These are phyloP conservation scores for Eucalyptus shirleyi DNA, from an alignment of 345 rosid genomes.

Conservation along the genomic window DNA sequence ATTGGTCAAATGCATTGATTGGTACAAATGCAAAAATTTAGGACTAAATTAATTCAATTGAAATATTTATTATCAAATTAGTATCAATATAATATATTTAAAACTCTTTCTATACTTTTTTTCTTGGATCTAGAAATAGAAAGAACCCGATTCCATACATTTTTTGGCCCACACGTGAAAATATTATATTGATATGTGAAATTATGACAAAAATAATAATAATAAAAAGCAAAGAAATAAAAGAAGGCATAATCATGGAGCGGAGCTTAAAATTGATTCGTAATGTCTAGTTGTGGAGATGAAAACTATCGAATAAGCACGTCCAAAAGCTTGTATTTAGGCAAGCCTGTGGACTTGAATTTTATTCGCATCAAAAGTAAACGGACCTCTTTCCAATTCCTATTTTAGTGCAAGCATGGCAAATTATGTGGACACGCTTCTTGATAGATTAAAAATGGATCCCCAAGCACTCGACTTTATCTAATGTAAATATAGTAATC, in stretches of 20 bases:
- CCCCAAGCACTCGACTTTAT: not conserved
- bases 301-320: not conserved
- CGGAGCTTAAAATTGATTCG: not conserved
- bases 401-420: not conserved
- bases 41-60: too few species aligned
- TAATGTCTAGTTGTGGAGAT: not conserved
- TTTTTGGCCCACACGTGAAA: not conserved
- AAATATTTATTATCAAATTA: too few species aligned
- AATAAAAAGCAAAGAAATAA: not conserved
- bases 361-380: not conserved
- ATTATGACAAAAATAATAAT: not conserved
- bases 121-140: accelerated
- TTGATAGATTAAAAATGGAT: not conserved
- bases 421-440: not conserved
- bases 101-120: too few species aligned
- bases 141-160: not conserved
- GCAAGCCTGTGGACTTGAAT: not conserved
- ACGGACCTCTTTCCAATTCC: not conserved
- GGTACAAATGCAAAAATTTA: too few species aligned
- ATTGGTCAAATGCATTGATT: not conserved
- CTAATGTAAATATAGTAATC: not conserved
- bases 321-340: not conserved
- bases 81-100: too few species aligned
- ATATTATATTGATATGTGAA: not conserved
- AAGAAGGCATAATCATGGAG: not conserved